phyloP scores from a whole-genome alignment of 148 eudicot species.

The Fagopyrum esculentum region DNA sequence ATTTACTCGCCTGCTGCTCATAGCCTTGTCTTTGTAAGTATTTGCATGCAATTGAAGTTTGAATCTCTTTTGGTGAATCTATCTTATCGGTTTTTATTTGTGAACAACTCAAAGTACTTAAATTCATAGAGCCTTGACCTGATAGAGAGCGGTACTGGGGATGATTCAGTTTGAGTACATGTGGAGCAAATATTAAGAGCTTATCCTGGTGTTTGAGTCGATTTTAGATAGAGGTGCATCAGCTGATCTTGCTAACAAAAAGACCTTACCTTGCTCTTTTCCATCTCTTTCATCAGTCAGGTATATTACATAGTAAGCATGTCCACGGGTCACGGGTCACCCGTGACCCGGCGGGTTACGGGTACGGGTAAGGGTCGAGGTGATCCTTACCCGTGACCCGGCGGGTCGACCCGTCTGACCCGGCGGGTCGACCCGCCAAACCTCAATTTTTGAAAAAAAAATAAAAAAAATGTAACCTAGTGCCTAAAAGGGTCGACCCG shows the following conservation, averaged over 20 bases:
- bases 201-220: neutral
- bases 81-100: neutral
- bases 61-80: neutral
- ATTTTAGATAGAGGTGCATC: slow-evolving; percentile 52
- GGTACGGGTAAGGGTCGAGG: too few relatives aligned
- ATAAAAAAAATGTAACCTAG: too few relatives aligned
- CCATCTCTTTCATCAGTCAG: slow-evolving; percentile 69
- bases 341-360: too few relatives aligned
- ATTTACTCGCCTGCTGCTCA: slow-evolving; percentile 91
- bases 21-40: slow-evolving; percentile 87
- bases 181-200: neutral
- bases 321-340: too few relatives aligned
- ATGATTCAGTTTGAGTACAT: neutral
- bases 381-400: too few relatives aligned
- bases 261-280: slow-evolving; percentile 91
- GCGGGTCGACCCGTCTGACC: too few relatives aligned
- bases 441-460: too few relatives aligned
- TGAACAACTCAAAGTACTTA: neutral
- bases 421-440: too few relatives aligned
- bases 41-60: neutral
- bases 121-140: neutral
- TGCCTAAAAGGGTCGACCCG: too few relatives aligned
- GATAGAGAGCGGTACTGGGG: neutral
- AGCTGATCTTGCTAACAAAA: slow-evolving; percentile 98
- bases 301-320: slow-evolving; percentile 16